Conservation (phyloP, 1,284 basidiomycete genomes). For the Leccinum solheimii region DNA sequence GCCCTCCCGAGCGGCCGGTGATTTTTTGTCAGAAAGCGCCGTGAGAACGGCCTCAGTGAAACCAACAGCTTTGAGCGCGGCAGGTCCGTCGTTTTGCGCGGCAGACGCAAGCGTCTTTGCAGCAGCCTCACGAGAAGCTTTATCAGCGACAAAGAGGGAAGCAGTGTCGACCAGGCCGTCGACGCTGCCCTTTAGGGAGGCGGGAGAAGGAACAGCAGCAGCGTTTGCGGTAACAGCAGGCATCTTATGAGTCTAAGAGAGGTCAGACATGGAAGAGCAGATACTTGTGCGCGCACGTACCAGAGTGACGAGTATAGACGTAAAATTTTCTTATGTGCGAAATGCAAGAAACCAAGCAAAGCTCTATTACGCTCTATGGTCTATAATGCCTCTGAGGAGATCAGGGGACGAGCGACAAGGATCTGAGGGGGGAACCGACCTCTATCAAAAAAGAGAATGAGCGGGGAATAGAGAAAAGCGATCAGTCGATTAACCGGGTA, state of each 20-base stretch:
- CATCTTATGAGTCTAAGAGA: constrained; percentile 59
- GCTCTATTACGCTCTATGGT: constrained; percentile 56
- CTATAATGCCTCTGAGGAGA: constrained; percentile 44
- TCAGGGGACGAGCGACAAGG: constrained; percentile 9
- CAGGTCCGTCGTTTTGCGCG: constrained; percentile 85
- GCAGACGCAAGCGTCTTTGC: constrained; percentile 70
- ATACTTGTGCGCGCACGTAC: constrained; percentile 32
- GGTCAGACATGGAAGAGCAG: constrained; percentile 3
- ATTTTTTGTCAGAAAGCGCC: constrained; percentile 91
- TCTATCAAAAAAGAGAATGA: constrained; percentile 47
- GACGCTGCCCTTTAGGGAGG: constrained; percentile 64
- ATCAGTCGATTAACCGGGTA: background rate
- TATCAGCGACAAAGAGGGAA: constrained; percentile 72
- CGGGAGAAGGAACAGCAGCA: constrained; percentile 50
- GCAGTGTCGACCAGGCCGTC: constrained; percentile 63
- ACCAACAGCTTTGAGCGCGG: constrained; percentile 74
- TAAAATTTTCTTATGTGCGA: constrained; percentile 37
- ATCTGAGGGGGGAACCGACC: constrained; percentile 34
- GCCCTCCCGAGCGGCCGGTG: constrained; percentile 79
- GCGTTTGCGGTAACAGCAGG: constrained; percentile 65
- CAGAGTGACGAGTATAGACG: constrained; percentile 35
- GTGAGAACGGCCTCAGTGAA: constrained; percentile 83
- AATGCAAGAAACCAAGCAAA: constrained; percentile 49
- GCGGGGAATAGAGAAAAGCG: constrained; percentile 26
- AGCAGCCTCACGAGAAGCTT: constrained; percentile 69